These are phyloP conservation scores for Bjerkandera adusta DNA, from an alignment of 1,284 basidiomycete species.

Conservation along the genomic window DNA sequence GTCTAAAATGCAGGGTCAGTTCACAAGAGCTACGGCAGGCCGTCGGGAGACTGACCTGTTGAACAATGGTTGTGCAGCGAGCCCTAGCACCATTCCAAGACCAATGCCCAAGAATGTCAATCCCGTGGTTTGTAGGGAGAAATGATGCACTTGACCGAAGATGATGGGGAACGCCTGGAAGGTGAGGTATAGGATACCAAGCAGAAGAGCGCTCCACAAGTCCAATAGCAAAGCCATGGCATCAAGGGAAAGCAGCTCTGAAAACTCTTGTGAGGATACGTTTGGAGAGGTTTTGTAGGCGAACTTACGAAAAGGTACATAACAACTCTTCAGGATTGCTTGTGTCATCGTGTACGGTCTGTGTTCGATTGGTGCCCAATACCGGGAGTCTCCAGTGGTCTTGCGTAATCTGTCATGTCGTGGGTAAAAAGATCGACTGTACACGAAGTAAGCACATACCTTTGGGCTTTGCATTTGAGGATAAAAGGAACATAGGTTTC, in stretches of 20 bases:
- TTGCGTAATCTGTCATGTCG: conserved; percentile 44
- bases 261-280: background rate
- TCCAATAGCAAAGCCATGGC: conserved; percentile 75
- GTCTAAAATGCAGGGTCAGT: background rate
- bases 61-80: conserved; percentile 62
- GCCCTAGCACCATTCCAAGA: conserved; percentile 58
- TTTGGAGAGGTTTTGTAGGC: too few species aligned
- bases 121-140: conserved; percentile 59
- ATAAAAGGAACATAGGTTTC: conserved; percentile 77
- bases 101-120: conserved; percentile 74
- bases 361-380: conserved; percentile 56
- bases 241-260: conserved; percentile 69
- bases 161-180: conserved; percentile 75
- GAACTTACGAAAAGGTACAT: conserved; percentile 68
- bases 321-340: conserved; percentile 41
- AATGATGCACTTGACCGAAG: conserved; percentile 60
- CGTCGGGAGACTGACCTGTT: conserved; percentile 41
- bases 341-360: conserved; percentile 36
- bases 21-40: conserved; percentile 14
- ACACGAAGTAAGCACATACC: conserved; percentile 17
- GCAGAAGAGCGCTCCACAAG: conserved; percentile 58
- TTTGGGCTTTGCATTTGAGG: conserved; percentile 52
- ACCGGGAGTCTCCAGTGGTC: conserved; percentile 51
- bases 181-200: conserved; percentile 75
- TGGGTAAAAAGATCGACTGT: background rate